phyloP scores from a whole-genome alignment of 768 basidiomycete species.

The Hypsizygus marmoreus region DNA sequence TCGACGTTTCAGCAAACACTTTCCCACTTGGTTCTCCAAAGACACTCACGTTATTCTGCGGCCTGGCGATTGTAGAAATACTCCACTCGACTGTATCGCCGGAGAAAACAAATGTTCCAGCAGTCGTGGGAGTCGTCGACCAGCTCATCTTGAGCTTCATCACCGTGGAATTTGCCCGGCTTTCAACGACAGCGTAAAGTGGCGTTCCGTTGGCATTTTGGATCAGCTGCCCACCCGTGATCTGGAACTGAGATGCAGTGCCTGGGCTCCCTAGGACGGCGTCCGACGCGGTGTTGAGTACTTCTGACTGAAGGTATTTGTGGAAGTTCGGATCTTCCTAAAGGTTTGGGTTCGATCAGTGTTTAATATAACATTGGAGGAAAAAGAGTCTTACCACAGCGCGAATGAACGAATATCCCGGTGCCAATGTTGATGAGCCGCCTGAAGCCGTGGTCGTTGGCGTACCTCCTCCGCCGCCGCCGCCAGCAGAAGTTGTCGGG shows the following conservation, averaged over 20 bases:
- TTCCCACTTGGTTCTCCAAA: background rate
- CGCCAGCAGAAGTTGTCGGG: conserved; percentile 13
- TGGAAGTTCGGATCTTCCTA: conserved; percentile 63
- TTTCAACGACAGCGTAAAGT: conserved; percentile 53
- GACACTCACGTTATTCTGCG: conserved; percentile 50
- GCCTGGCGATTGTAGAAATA: conserved; percentile 47
- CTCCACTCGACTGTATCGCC: conserved; percentile 65
- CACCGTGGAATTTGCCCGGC: conserved; percentile 44
- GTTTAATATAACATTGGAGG: conserved; percentile 21
- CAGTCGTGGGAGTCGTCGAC: conserved; percentile 46
- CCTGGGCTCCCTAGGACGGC: conserved; percentile 55
- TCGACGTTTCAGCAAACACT: conserved; percentile 1
- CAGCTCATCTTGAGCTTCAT: conserved; percentile 52
- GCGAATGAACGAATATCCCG: conserved; percentile 58
- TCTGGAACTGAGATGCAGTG: conserved; percentile 59
- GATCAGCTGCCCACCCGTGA: conserved; percentile 55
- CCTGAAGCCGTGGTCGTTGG: conserved; percentile 37
- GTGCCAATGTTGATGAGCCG: conserved; percentile 43
- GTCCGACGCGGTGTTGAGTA: conserved; percentile 39
- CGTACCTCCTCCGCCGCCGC: conserved; percentile 13
- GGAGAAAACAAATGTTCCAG: conserved; percentile 54
- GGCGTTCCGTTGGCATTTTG: conserved; percentile 45
- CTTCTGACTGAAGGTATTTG: conserved; percentile 58
- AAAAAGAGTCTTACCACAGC: conserved; percentile 56
- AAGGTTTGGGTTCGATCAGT: background rate